phyloP scores from a whole-genome alignment of 192 early-diverging fungal genomes.

The Glomus cerebriforme region DNA sequence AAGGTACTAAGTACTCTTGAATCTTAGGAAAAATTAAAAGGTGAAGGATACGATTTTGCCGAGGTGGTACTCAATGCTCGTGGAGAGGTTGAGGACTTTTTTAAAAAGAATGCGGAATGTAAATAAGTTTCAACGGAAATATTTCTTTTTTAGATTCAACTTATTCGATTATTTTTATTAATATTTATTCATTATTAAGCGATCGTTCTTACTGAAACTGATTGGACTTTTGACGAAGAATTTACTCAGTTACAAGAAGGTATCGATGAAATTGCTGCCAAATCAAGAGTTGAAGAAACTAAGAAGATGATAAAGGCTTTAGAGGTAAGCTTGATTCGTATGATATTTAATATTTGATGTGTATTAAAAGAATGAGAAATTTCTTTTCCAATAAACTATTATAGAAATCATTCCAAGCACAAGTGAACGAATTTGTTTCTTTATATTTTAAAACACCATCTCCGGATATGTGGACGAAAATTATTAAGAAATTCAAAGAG shows the following conservation, averaged over 20 bases:
- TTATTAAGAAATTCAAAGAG: slow-evolving; percentile 62
- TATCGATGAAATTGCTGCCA: slow-evolving; percentile 55
- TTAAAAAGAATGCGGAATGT: slow-evolving; percentile 36
- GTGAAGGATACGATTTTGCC: slow-evolving; percentile 65
- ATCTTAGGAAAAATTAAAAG: slow-evolving; percentile 50
- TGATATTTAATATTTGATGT: no score
- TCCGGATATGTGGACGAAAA: slow-evolving; percentile 69
- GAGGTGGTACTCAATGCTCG: slow-evolving; percentile 46
- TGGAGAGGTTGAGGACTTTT: slow-evolving; percentile 32
- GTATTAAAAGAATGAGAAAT: slow-evolving; percentile 24
- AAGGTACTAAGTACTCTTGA: background rate
- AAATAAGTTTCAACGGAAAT: background rate
- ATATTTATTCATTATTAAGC: slow-evolving; percentile 47
- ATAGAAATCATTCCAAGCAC: slow-evolving; percentile 53
- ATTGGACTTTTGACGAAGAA: slow-evolving; percentile 72
- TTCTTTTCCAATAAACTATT: slow-evolving; percentile 30
- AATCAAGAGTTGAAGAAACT: slow-evolving; percentile 68
- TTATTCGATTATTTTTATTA: background rate
- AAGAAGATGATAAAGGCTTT: slow-evolving; percentile 63
- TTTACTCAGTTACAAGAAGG: slow-evolving; percentile 60
- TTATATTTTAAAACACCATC: slow-evolving; percentile 69
- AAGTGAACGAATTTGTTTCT: slow-evolving; percentile 70
- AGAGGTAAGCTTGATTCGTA: slow-evolving; percentile 35
- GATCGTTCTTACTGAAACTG: slow-evolving; percentile 63
- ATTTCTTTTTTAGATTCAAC: slow-evolving; percentile 42